Evolutionary conservation across 257 asterid species (phyloP).

Genomic region (Apocynum venetum): DNA sequence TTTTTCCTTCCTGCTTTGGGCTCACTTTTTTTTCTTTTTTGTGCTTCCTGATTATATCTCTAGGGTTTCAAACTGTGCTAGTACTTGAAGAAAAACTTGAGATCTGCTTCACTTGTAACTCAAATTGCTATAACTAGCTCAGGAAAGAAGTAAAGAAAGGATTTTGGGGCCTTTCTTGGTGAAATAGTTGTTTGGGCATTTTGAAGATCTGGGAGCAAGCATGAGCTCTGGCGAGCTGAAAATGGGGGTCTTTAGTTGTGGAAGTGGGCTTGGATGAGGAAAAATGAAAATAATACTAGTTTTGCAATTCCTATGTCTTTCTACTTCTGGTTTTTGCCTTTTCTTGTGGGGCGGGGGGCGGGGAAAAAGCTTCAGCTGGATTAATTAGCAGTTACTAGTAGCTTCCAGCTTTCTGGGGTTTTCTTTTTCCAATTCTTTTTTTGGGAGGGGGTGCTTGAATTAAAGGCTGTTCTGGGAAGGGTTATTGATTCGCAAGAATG

Average conservation of each 20-base stretch:
- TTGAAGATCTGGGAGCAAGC: constrained; percentile 30
- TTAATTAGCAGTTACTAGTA: constrained; percentile 1
- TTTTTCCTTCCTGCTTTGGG: constrained; percentile 22
- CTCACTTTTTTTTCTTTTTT: constrained; percentile 19
- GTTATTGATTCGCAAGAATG: constrained; percentile 43
- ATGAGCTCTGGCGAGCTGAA: constrained; percentile 22
- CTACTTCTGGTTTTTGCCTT: constrained; percentile 22
- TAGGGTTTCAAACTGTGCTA: constrained; percentile 33
- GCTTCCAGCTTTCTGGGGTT: constrained; percentile 12
- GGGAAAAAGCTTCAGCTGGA: constrained; percentile 24
- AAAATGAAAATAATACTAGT: constrained; percentile 6
- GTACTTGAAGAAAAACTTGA: constrained; percentile 30
- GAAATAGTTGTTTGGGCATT: constrained; percentile 2
- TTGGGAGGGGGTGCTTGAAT: background rate
- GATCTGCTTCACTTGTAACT: constrained; percentile 47
- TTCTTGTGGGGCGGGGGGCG: constrained; percentile 39
- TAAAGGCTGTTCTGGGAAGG: constrained; percentile 16
- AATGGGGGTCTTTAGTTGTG: constrained; percentile 27
- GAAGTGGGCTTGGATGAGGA: constrained; percentile 55
- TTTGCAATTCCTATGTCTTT: background rate
- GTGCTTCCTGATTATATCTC: background rate
- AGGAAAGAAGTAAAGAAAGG: background rate
- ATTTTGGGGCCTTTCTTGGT: constrained; percentile 17
- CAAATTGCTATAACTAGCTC: background rate
- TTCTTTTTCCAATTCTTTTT: constrained; percentile 10